Conservation (phyloP, 176 grass and related monocot genomes). For the Eleusine indica region DNA sequence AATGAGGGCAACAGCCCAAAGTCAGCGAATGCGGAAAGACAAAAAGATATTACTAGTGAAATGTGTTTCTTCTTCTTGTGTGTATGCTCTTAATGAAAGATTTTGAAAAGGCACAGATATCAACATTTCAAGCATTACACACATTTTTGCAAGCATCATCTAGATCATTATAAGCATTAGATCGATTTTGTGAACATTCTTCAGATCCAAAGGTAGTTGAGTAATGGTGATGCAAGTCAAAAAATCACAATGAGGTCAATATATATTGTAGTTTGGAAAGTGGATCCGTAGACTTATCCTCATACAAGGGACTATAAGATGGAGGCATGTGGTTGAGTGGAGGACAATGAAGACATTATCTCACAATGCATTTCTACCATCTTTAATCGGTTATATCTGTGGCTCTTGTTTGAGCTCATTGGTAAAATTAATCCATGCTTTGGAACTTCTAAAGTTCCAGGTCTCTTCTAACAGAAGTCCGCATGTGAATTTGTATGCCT, state of each 20-base stretch:
- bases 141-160: no score
- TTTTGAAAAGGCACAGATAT: not conserved
- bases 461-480: not conserved
- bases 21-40: not conserved
- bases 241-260: not conserved
- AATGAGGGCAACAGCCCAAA: not conserved
- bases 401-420: not conserved
- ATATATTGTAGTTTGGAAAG: no score
- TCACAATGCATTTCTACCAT: not conserved
- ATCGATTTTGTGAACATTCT: no score
- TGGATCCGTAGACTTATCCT: not conserved
- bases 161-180: no score
- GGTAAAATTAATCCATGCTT: constrained; percentile 3
- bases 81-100: not conserved
- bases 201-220: not conserved
- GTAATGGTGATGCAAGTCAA: not conserved
- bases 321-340: not conserved
- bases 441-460: not conserved
- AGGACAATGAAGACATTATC: not conserved
- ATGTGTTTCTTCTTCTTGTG: no score
- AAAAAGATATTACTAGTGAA: not conserved
- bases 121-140: constrained; percentile 8
- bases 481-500: not conserved
- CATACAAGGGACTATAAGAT: constrained; percentile 20
- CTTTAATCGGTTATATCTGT: not conserved